Base-by-base conservation (phyloP, 2,329 filamentous ascomycete species). In the Xylaria sp. region DNA sequence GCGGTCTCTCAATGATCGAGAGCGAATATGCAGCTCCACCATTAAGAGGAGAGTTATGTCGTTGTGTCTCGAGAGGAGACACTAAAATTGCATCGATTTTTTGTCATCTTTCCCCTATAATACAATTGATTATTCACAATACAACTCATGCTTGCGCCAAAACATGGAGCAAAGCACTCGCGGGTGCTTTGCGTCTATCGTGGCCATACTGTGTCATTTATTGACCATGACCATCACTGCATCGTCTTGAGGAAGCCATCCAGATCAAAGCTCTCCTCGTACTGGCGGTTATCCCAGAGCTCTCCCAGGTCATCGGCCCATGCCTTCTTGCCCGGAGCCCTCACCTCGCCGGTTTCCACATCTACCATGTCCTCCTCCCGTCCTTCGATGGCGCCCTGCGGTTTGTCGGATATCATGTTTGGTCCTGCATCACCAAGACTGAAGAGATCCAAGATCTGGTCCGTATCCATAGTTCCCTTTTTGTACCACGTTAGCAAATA, bases 221-320 rank as follows among this genome's bases (percentile, higher is more conserved):
- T n/a, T 44, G 22, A 19, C 17, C 24, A 20, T 39, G 18, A 20
- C 52, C 50, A 39, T 61, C 48, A 66, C 43, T 63, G 57, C 91
- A 99, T 97, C 63, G 85, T 95, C 72, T 92, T 92, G 76, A 99
- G 81, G 77, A 97, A 99, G 2, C 91, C 92, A 66, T 96, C 92
- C 63, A 99, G 77, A 71, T 97, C 91, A 72, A 97, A 97, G 73
- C 96, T 95, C 76, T 99, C 94, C 74, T 97, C 92, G 73, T 99
- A 99, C 77, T 97, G 92, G 70, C 87, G 88, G 71, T 97, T 93
- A 71, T 99, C 94, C 93, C 94, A 99, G 24, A 99, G 77, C 73
- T 99, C 94, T 53, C 91, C 93, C 53, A 99, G 75, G 68, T 97
- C 94, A 70, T 99, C 94, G 58, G 97, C 76, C 84, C 93, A 96